Evolutionary conservation across 2,329 filamentous ascomycete genomes (phyloP).

Genomic region (Fusarium metavorans): DNA sequence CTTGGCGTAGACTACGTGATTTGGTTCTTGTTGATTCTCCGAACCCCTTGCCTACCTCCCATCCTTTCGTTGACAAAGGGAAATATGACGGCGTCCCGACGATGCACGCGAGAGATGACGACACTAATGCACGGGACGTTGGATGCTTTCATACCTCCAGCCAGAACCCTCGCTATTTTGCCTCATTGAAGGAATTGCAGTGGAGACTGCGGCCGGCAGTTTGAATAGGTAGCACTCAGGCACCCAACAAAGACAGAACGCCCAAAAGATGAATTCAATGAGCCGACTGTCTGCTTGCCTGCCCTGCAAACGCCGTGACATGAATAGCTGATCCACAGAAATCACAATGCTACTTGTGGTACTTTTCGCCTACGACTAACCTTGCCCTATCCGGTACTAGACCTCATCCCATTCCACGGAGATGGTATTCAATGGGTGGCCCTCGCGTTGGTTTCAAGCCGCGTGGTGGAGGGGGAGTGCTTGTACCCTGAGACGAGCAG

Average conservation of each 20-base stretch:
- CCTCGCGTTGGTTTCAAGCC: slow-evolving; percentile 32
- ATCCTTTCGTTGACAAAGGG: not conserved
- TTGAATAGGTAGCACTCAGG: slow-evolving; percentile 1
- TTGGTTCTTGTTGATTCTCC: slow-evolving; percentile 8
- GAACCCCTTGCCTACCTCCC: slow-evolving; percentile 10
- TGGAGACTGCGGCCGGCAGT: not conserved
- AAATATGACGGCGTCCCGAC: not conserved
- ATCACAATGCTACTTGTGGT: slow-evolving; percentile 1
- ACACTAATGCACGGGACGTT: not conserved
- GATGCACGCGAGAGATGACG: not conserved
- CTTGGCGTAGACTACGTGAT: not conserved
- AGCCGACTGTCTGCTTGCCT: not conserved
- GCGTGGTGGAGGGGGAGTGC: slow-evolving; percentile 20
- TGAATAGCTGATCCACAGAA: slow-evolving; percentile 15
- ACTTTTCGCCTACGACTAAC: not conserved
- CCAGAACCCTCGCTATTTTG: not conserved
- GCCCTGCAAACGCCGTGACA: slow-evolving; percentile 12
- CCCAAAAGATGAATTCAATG: slow-evolving; percentile 4
- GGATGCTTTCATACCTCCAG: not conserved
- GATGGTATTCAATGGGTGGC: slow-evolving; percentile 34
- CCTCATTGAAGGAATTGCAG: not conserved
- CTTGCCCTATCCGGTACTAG: slow-evolving; percentile 38
- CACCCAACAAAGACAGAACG: not conserved
- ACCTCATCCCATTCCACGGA: slow-evolving; percentile 36
- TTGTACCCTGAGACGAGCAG: not conserved